These are phyloP conservation scores for Endogone sp. DNA, from an alignment of 192 early-diverging fungal species.

Conservation along the genomic window DNA sequence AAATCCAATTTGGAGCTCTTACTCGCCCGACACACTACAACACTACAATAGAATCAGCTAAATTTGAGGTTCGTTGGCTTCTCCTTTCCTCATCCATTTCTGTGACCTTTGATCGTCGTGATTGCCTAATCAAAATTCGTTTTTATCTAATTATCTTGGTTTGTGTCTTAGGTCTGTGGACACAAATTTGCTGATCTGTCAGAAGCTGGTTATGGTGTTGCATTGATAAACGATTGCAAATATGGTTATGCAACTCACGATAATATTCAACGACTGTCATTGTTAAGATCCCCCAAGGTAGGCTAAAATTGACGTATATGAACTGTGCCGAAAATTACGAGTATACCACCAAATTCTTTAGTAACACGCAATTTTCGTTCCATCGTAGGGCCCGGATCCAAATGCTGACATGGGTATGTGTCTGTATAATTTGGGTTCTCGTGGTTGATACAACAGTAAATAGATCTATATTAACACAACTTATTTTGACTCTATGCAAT, in stretches of 20 bases:
- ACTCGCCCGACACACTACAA: constrained; percentile 83
- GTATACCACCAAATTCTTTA: too few species aligned
- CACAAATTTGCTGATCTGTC: constrained; percentile 98
- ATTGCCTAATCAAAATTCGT: too few species aligned
- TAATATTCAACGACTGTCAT: constrained; percentile 76
- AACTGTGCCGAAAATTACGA: too few species aligned
- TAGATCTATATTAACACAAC: too few species aligned
- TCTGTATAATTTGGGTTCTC: too few species aligned
- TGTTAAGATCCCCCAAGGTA: constrained; percentile 87
- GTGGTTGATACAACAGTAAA: not conserved
- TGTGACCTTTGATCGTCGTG: too few species aligned
- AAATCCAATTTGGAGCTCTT: constrained; percentile 79
- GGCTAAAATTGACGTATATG: not conserved
- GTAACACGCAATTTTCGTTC: too few species aligned
- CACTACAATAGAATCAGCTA: constrained; percentile 68
- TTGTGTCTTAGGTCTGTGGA: constrained; percentile 93
- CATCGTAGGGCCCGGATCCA: constrained; percentile 45
- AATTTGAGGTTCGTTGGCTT: constrained; percentile 10
- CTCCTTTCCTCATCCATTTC: too few species aligned
- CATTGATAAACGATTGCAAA: constrained; percentile 94
- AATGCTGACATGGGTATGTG: constrained; percentile 54
- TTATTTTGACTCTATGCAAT: too few species aligned
- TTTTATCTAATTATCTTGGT: too few species aligned
- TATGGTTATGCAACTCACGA: constrained; percentile 88
- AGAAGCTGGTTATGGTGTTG: constrained; percentile 93